Evolutionary conservation across 768 basidiomycete species (phyloP), one percentile per base, ranked within the genome.

Genomic region (Lyophyllum atratum): DNA sequence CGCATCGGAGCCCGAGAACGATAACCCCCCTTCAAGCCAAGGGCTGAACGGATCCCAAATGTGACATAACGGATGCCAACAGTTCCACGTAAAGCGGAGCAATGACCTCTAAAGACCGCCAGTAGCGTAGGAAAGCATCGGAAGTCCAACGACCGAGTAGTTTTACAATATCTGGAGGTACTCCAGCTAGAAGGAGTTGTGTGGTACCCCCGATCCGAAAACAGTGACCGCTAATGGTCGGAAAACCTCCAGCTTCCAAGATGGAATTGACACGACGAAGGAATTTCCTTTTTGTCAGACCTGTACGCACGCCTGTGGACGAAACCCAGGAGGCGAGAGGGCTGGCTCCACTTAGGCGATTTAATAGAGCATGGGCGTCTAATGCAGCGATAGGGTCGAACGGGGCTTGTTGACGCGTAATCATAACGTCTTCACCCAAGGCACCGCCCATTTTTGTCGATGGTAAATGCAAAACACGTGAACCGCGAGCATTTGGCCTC

Each of bases 121-220:
- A 43, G 42, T 43, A 43, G 22, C 42, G 22, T 9, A 43, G 42
- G 42, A 43, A 71, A 5, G 66, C 54, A 44, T 55, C 29, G 5
- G 63, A 69, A 25, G 60, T 59, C 71, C 73, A 75, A 0, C 67
- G 61, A 0, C 71, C 73, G 43, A 68, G 61, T 0, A 62, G 52
- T 4, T 65, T 64, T 12, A 75, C 68, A 0, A 72, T 45, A 19
- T 74, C 67, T 2, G 72, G 69, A 0, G 64, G 65, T 0, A 64
- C 56, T 0, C 66, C 66, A 0, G n/a, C 24, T 0, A 70, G 51
- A 0, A 72, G 55, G 2, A 70, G 61, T 26, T 65, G 54, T 0
- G 68, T 66, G 0, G 67, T 65, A 0, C 70, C 61, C 1, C 67
- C 66, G 28, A 71, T 71, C 1, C 60, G 50, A 43, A 71, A 71